Evolutionary conservation across 441 rosid genomes (phyloP).

Genomic region (Erodium texanum): DNA sequence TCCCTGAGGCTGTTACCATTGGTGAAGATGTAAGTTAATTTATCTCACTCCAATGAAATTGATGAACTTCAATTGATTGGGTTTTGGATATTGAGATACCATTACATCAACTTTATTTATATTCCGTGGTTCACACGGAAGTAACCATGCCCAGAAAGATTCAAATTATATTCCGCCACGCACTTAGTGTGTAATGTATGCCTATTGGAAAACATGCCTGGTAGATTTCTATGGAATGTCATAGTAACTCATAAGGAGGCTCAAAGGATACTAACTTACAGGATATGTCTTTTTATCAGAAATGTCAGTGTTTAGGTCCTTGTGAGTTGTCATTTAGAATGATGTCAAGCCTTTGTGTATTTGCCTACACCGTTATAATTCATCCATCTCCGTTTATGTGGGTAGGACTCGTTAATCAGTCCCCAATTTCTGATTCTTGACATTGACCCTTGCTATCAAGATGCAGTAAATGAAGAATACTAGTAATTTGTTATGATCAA

Average conservation of each 20-base stretch:
- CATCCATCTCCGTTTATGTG: not conserved
- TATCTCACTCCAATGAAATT: constrained; percentile 4
- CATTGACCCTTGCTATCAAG: not conserved
- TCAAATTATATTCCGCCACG: not conserved
- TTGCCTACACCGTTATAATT: not conserved
- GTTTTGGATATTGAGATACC: not conserved
- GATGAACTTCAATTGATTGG: constrained; percentile 2
- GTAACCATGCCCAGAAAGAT: not conserved
- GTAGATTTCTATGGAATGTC: not conserved
- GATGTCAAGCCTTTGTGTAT: not conserved
- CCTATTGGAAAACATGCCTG: not conserved
- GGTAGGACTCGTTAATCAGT: not conserved
- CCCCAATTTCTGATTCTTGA: not conserved
- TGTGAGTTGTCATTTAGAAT: not conserved
- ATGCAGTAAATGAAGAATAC: not conserved
- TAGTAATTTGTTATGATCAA: not conserved
- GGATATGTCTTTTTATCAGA: not conserved
- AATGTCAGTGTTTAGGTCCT: not conserved
- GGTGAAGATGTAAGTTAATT: constrained; percentile 89
- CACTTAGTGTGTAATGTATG: not conserved
- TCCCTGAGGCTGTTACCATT: constrained; percentile 74
- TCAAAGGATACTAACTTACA: not conserved
- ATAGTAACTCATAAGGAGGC: constrained; percentile 4
- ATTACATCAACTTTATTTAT: not conserved
- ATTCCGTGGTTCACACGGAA: not conserved